Evolutionary conservation across 306 rosid genomes (phyloP), one percentile per base, ranked within the genome.

Genomic region (Glycine tomentella): DNA sequence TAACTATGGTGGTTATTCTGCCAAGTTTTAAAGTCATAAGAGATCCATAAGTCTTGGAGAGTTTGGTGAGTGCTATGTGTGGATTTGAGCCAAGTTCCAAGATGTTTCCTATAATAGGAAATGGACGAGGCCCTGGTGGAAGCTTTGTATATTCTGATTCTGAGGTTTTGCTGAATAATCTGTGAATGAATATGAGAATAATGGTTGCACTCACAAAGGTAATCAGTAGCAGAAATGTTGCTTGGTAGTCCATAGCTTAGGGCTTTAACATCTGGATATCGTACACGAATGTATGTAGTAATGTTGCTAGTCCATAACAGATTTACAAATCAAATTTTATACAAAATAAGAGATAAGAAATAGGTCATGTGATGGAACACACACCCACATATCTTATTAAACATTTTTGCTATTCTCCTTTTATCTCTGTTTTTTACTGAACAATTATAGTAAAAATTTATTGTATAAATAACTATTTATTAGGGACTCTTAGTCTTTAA

Each of bases 61-160:
- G 78, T 49, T 71, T 80, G 5, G 83, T 49, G 45, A 80, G 31
- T 48, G 78, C 2, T 2, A 34, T 14, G 53, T 72, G 84, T 50
- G 84, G 84, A 5, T 72, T 17, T 40, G 2, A 72, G 3, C 84
- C 84, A 62, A 80, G 78, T 15, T 80, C 57, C 40, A 72, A 50
- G 2, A 72, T 72, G 74, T 80, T 80, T 62, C 84, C 79, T 2
- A 72, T 17, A 9, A 80, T 72, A 44, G 84, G 84, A 72, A 72
- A n/a, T 16, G 55, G 84, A 7, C 3, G 5, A 36, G 84, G 84
- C 46, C 84, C 84, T 36, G 84, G 84, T 33, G 84, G 74, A 64
- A 80, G 73, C 3, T 62, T 72, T 4, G 34, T 8, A 3, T 25
- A 25, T 25, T 25, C 31, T 25, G 17, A 17, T 9, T 62, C 53